These are phyloP conservation scores for Bimuria novae-zelandiae DNA, from an alignment of 2,329 filamentous ascomycete species.

Conservation along the genomic window DNA sequence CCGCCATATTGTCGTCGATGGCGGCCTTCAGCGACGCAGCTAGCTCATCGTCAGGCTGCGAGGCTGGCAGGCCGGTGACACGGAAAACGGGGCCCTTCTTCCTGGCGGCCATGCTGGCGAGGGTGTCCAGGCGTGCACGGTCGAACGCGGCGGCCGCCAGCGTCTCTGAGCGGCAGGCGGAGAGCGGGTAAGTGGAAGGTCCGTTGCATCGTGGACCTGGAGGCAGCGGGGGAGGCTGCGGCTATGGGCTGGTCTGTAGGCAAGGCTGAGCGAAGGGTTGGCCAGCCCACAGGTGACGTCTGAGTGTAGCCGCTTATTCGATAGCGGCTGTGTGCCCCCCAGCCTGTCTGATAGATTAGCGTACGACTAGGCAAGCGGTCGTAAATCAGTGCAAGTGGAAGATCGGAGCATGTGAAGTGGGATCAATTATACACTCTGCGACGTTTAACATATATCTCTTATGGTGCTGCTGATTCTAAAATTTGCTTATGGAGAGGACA, in stretches of 20 bases:
- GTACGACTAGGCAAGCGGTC: too few relatives aligned
- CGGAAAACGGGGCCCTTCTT: slow-evolving; percentile 15
- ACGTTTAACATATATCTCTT: too few relatives aligned
- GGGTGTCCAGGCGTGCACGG: not conserved
- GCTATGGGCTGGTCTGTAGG: not conserved
- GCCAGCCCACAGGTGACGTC: too few relatives aligned
- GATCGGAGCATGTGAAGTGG: too few relatives aligned
- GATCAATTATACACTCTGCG: too few relatives aligned
- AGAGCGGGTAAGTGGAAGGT: not conserved
- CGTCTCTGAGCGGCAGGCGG: not conserved
- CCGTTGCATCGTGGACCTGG: not conserved
- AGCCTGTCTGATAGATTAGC: too few relatives aligned
- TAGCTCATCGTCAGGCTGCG: slow-evolving; percentile 13
- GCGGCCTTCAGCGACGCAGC: slow-evolving; percentile 7
- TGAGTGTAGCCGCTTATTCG: too few relatives aligned
- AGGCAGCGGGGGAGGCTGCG: not conserved
- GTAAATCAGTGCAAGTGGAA: too few relatives aligned
- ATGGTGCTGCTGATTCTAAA: too few relatives aligned
- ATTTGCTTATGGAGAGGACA: too few relatives aligned
- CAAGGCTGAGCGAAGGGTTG: not conserved
- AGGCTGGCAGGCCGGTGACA: slow-evolving; percentile 17
- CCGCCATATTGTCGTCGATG: slow-evolving; percentile 11
- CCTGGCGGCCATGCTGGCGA: not conserved
- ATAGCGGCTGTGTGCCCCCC: too few relatives aligned
- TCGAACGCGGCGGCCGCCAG: not conserved